Evolutionary conservation across 305 asterid species (phyloP), one percentile per base, ranked within the genome.

Genomic region (Ilex paraguariensis): DNA sequence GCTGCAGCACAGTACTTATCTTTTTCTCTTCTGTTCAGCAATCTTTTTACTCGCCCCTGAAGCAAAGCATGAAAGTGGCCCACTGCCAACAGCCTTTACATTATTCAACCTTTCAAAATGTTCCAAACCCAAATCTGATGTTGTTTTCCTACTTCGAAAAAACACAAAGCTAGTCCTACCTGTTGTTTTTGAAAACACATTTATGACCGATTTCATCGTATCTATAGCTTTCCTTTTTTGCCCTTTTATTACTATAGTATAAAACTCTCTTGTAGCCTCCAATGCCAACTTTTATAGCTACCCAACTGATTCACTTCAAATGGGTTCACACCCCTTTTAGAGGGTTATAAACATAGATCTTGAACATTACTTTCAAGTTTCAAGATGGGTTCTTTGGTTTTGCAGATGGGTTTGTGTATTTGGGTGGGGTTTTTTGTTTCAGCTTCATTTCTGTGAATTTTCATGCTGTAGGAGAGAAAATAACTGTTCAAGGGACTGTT

Each of bases 11-110:
- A 36, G 42, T 36, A 36, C 42, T 36, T 36, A 36, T 36, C 75
- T 61, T 79, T 71, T 60, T 59, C 73, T 70, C 56, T 36, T 12
- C 59, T 31, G 66, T 57, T 68, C 76, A 66, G 71, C 79, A 73
- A 72, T 66, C 67, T 50, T 60, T 74, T 61, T 65, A 4, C 85
- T 64, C 72, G 61, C 73, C 57, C 62, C 49, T 71, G 63, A 82
- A 81, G 87, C 87, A 79, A 85, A 69, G 81, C 74, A 81, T 74
- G 70, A 44, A 12, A 7, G 5, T 55, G 77, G 66, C 81, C 87
- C 79, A 76, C 82, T 65, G 10, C 49, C 77, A 75, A 66, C 79
- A 13, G 30, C 36, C 48, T 61, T 42, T 60, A 45, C 66, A 52
- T 13, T 71, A 39, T 33, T 42, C 52, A 51, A 66, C 16, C 59